Percentiles rank a stretch among this genome's conserved stretches.
Conservation (phyloP, 2,329 filamentous ascomycete genomes). For the Aspergillus fructus region DNA sequence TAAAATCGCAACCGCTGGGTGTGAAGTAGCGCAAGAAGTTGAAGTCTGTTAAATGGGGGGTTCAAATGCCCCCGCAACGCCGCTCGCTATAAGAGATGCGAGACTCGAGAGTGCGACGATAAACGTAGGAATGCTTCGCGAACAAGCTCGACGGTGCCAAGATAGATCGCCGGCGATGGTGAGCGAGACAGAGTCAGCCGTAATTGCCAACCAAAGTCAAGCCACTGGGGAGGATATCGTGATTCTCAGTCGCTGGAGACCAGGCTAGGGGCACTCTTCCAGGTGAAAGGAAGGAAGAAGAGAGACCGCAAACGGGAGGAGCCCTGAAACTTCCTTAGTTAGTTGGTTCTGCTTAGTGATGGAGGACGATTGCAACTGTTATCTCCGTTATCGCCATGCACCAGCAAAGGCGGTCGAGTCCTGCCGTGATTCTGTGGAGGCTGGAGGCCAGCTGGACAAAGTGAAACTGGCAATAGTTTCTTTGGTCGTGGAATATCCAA, state of each 20-base stretch:
- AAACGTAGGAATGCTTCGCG: not conserved
- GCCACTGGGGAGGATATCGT: not conserved
- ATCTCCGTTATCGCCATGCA: constrained; percentile 23
- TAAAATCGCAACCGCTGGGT: not conserved
- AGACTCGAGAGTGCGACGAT: not conserved
- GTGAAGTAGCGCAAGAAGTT: not conserved
- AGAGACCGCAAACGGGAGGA: not conserved
- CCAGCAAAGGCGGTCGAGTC: constrained; percentile 12
- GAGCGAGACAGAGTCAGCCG: not conserved
- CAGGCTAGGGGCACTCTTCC: not conserved
- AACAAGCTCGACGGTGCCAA: constrained; percentile 6
- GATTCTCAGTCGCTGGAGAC: not conserved
- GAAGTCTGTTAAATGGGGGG: not conserved
- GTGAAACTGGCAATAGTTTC: not conserved
- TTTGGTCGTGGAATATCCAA: not conserved
- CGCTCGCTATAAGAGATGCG: not conserved
- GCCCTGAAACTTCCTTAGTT: not conserved
- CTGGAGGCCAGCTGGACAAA: not conserved
- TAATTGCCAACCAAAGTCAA: not conserved
- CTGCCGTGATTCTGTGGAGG: not conserved
- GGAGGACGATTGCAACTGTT: not conserved
- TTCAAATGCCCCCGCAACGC: not conserved
- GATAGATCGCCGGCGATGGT: not conserved
- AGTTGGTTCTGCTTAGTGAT: constrained; percentile 13
- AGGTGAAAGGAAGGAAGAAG: not conserved